phyloP scores from a whole-genome alignment of 306 rosid genomes.

The Hylodesmum podocarpum region DNA sequence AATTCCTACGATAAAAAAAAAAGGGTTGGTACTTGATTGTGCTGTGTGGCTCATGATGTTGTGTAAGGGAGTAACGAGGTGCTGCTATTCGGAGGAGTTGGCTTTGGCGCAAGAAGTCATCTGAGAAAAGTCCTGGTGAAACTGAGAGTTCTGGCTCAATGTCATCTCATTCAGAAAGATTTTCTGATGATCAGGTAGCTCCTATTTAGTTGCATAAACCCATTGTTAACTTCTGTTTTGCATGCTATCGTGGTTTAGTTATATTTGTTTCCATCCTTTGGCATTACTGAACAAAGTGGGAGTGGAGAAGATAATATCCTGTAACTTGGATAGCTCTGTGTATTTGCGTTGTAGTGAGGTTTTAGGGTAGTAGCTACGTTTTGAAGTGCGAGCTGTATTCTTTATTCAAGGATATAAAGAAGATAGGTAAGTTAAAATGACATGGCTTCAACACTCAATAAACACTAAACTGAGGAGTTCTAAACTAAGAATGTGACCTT shows the following conservation, averaged over 20 bases:
- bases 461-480: background rate
- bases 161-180: slow-evolving; percentile 64
- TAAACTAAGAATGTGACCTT: background rate
- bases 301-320: background rate
- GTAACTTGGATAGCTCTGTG: background rate
- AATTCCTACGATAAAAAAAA: too few species aligned
- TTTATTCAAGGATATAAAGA: background rate
- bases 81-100: slow-evolving; percentile 46
- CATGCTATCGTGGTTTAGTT: background rate
- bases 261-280: background rate
- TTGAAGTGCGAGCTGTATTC: background rate
- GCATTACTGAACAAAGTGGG: background rate
- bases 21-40: slow-evolving; percentile 6
- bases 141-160: slow-evolving; percentile 71
- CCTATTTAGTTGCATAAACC: background rate
- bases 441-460: slow-evolving; percentile 1
- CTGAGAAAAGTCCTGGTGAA: slow-evolving; percentile 63
- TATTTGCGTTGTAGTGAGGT: background rate
- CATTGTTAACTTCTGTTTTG: slow-evolving; percentile 23
- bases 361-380: background rate
- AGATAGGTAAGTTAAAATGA: background rate
- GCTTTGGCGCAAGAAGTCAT: slow-evolving; percentile 73
- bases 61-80: slow-evolving; percentile 33
- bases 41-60: background rate
- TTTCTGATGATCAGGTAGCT: slow-evolving; percentile 55